Base-by-base conservation (phyloP, 2,329 filamentous ascomycete species). In the Cadophora gregata region DNA sequence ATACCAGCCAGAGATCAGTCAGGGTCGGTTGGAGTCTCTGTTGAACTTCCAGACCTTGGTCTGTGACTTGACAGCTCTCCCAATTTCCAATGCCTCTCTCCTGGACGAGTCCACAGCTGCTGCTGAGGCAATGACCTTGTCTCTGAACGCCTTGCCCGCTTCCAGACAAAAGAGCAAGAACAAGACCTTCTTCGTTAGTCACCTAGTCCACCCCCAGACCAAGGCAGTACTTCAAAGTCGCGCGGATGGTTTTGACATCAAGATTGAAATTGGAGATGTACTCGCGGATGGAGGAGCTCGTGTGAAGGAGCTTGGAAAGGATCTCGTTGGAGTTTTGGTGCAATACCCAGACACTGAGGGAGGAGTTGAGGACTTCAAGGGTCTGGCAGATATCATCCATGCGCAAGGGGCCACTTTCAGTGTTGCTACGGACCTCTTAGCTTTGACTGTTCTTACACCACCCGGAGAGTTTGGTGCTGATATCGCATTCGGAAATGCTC, bases 21-120 rank as follows among this genome's bases (percentile, higher is more conserved):
- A 98, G 81, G 95, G 95, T 42, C 89, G 95, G 64, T 81, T 98
- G 69, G 93, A 97, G 83, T 97, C 93, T 6, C 83, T 98, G 63
- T 83, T 98, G 70, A 98, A 98, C 83, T 98, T 93, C 82, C 95
- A 98, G 83, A 98, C 95, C 21, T 85, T 98, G 82, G 90, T 97
- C 9, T 89, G 90, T 1, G 95, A 97, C 77, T 83, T 98, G 71
- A 97, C 95, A 0, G 93, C 88, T 1, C 85, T 98, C 33, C 88
- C 92, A 25, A 93, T 97, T 70, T 88, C 95, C 68, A 97, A 98
- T 82, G 93, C 95, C 48, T 97, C 93, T 53, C 84, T 97, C 59
- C 83, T 97, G 50, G 95, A 97, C 74, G 95, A 97, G 81, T 90
- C 91, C 25, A 97, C 95, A 1, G 95, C 95, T 14, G 95, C 93